Base-by-base conservation (phyloP, 352 stramenopile species). In the Thalassiosira mediterranea region DNA sequence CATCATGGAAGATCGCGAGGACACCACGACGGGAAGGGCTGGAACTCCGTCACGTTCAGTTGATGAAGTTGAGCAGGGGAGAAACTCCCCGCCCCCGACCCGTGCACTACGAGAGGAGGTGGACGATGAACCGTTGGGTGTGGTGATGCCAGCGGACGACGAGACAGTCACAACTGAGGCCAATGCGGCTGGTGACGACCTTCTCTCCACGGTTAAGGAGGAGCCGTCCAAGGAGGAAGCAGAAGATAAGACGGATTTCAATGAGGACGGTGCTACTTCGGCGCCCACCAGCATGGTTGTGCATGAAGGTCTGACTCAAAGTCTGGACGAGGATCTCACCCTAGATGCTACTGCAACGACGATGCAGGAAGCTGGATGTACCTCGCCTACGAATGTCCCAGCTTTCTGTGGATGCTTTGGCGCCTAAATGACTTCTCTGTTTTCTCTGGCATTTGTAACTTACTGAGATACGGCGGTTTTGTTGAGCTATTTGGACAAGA, bases 1-100 rank as follows among this genome's bases (percentile, higher is more conserved):
- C n/a, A 26, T 67, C 1, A 67, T 75, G 53, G 65, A 75, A 54
- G 53, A 44, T 31, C 53, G 65, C 42, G 65, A 75, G 44, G 54
- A 31, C 15, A 46, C 60, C 34, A 46, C 63, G 26, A 32, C 63
- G n/a, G n/a, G n/a, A n/a, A n/a, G n/a, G n/a, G n/a, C n/a, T n/a
- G n/a, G n/a, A n/a, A n/a, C n/a, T n/a, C n/a, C n/a, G n/a, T n/a
- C n/a, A n/a, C n/a, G n/a, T n/a, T n/a, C n/a, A n/a, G n/a, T n/a
- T n/a, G n/a, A n/a, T n/a, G n/a, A n/a, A n/a, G n/a, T n/a, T n/a
- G n/a, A n/a, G n/a, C n/a, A n/a, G n/a, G n/a, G n/a, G n/a, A n/a
- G n/a, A n/a, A n/a, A n/a, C n/a, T n/a, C n/a, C n/a, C n/a, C n/a
- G n/a, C n/a, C n/a, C n/a, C n/a, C n/a, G n/a, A n/a, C n/a, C n/a